phyloP scores from a whole-genome alignment of 1,139 yeast genomes.

The Yamadazyma oceani region DNA sequence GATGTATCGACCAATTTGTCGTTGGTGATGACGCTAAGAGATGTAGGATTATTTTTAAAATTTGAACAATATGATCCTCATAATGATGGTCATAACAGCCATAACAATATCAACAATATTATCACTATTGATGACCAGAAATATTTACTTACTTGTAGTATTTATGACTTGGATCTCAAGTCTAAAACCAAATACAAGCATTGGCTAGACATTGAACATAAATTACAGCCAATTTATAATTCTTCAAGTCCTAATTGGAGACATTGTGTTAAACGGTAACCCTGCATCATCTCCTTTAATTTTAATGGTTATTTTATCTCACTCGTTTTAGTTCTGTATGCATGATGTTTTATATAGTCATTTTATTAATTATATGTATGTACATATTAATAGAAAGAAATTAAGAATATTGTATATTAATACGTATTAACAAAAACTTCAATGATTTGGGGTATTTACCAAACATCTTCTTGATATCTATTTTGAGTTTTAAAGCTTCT shows the following conservation, averaged over 20 bases:
- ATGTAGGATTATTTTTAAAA: constrained; percentile 51
- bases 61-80: constrained; percentile 35
- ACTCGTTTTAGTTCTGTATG: too few relatives aligned
- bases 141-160: constrained; percentile 37
- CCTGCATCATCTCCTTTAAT: too few relatives aligned
- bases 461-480: constrained; percentile 95
- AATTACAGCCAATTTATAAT: constrained; percentile 35
- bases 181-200: constrained; percentile 41
- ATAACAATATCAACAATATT: constrained; percentile 34
- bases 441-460: too few relatives aligned
- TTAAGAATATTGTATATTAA: too few relatives aligned
- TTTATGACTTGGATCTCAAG: constrained; percentile 48
- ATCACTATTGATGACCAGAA: constrained; percentile 26
- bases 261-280: constrained; percentile 23
- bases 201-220: constrained; percentile 41
- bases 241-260: constrained; percentile 40
- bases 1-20: constrained; percentile 48
- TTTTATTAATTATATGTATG: background rate
- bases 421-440: background rate
- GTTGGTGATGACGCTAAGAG: constrained; percentile 55
- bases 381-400: too few relatives aligned
- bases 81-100: constrained; percentile 35
- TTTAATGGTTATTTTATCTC: too few relatives aligned
- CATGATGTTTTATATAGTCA: too few relatives aligned
- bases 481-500: constrained; percentile 82